These are phyloP conservation scores for Persicaria maculosa DNA, from an alignment of 148 eudicot genomes.

Conservation along the genomic window DNA sequence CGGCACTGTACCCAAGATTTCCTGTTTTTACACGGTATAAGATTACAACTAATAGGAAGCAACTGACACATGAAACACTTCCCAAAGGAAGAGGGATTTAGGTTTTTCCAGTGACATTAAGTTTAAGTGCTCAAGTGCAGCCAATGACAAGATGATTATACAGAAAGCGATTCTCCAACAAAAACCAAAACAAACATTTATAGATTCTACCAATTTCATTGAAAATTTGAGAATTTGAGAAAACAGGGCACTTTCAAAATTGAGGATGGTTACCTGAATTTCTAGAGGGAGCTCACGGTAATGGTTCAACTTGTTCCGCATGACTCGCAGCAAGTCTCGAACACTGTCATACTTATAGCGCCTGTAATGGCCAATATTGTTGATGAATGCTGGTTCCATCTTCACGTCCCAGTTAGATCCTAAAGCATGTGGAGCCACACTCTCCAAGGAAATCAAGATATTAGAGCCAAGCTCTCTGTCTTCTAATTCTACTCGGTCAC, in stretches of 20 bases:
- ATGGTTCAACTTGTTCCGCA: slow-evolving; percentile 86
- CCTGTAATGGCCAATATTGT: slow-evolving; percentile 61
- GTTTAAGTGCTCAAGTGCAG: no score
- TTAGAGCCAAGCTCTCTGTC: slow-evolving; percentile 58
- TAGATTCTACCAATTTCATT: no score
- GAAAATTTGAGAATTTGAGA: no score
- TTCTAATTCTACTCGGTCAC: slow-evolving; percentile 91
- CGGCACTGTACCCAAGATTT: slow-evolving; percentile 69
- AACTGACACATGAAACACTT: not conserved
- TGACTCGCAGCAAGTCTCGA: slow-evolving; percentile 81
- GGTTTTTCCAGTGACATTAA: not conserved
- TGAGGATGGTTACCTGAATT: slow-evolving; percentile 26
- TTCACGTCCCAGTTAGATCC: slow-evolving; percentile 80
- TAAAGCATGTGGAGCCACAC: slow-evolving; percentile 42
- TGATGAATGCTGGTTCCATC: slow-evolving; percentile 57
- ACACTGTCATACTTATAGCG: slow-evolving; percentile 76
- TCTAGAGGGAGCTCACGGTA: slow-evolving; percentile 68
- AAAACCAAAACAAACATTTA: not conserved
- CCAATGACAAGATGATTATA: not conserved
- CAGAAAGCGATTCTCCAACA: not conserved
- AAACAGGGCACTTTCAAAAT: no score
- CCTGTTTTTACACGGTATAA: slow-evolving; percentile 24
- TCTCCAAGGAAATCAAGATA: slow-evolving; percentile 62
- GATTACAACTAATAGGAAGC: not conserved
- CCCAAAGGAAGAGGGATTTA: not conserved